These are phyloP conservation scores for Dysphania ambrosioides DNA, from an alignment of 148 eudicot species.

Conservation along the genomic window DNA sequence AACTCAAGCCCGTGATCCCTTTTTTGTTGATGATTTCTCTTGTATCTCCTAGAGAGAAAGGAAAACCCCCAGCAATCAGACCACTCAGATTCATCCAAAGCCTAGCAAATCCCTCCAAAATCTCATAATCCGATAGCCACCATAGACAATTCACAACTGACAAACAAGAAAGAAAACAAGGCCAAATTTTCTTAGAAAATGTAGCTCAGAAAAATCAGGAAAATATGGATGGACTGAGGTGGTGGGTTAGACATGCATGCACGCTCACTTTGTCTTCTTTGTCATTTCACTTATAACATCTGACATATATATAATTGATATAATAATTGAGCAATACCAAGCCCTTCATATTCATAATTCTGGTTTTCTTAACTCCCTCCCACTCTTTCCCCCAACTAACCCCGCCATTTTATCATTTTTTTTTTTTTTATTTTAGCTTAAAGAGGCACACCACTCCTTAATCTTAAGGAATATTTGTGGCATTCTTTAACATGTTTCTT, in stretches of 20 bases:
- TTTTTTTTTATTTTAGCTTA: no score
- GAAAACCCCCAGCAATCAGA: constrained; percentile 18
- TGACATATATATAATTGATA: not conserved
- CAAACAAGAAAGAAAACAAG: not conserved
- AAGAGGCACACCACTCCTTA: not conserved
- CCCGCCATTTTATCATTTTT: not conserved
- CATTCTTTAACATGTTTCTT: no score
- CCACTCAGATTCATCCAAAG: constrained; percentile 20
- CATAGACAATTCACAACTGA: not conserved
- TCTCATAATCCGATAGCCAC: constrained; percentile 9
- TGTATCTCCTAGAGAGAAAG: constrained; percentile 6
- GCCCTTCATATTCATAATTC: constrained; percentile 34
- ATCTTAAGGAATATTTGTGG: not conserved
- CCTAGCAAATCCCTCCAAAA: constrained; percentile 1
- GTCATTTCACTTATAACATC: not conserved
- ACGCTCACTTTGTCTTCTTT: constrained; percentile 18
- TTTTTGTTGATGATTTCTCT: constrained; percentile 5
- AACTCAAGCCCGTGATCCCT: constrained; percentile 24
- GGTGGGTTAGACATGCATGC: constrained; percentile 30
- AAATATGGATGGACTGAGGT: constrained; percentile 25
- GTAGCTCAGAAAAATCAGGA: constrained; percentile 29
- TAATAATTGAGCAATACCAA: not conserved
- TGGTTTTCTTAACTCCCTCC: constrained; percentile 14
- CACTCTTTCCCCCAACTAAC: constrained; percentile 6
- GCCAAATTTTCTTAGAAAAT: constrained; percentile 7